Evolutionary conservation across 768 basidiomycete genomes (phyloP).

Genomic region (Tulasnella sp.): DNA sequence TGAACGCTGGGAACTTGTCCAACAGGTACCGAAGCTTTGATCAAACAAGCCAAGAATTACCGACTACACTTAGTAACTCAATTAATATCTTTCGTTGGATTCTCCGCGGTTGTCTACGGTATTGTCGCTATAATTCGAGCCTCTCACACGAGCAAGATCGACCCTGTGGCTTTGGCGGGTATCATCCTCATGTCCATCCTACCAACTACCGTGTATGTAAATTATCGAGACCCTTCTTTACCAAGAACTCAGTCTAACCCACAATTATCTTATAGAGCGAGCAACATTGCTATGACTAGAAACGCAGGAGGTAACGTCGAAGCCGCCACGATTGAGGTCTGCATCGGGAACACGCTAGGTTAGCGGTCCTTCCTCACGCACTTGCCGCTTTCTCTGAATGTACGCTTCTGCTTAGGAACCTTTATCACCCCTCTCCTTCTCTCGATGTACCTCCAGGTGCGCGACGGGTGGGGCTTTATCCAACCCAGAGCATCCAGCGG

Average conservation of each 20-base stretch:
- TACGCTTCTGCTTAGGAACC: not conserved
- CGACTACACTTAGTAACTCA: constrained; percentile 28
- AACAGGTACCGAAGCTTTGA: constrained; percentile 21
- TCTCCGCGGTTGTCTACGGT: constrained; percentile 27
- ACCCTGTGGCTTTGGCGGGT: constrained; percentile 26
- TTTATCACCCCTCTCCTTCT: constrained; percentile 28
- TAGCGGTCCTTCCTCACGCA: not conserved
- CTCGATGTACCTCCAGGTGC: constrained; percentile 24
- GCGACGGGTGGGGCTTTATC: constrained; percentile 25
- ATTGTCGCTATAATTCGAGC: constrained; percentile 27
- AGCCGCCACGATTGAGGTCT: constrained; percentile 27
- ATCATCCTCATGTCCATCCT: constrained; percentile 27
- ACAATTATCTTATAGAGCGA: constrained; percentile 20
- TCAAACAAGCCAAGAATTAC: constrained; percentile 26
- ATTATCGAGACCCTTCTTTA: not conserved
- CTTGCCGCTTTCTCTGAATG: not conserved
- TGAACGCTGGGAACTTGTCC: not conserved
- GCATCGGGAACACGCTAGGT: constrained; percentile 27
- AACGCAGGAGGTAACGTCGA: constrained; percentile 27
- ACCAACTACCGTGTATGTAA: constrained; percentile 28
- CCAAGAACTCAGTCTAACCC: not conserved
- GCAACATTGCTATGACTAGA: constrained; percentile 29
- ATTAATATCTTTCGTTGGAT: constrained; percentile 27
- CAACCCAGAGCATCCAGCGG: constrained; percentile 25
- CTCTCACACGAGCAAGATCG: constrained; percentile 23